Evolutionary conservation across 805 yeast species (phyloP).

Genomic region (Diddensiella transvaalensis): DNA sequence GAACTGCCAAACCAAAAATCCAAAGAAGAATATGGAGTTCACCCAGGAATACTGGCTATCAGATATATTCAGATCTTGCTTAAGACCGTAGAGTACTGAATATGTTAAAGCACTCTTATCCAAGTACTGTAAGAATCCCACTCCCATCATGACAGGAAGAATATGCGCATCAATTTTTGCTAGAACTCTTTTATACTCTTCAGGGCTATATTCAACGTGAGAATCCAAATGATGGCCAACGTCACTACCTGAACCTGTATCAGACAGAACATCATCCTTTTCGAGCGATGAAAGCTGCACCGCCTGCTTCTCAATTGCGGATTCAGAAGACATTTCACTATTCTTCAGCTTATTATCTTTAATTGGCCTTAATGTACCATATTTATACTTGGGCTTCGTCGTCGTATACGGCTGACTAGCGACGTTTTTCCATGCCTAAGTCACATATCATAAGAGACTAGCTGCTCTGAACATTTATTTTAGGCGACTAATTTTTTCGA

Average conservation of each 20-base stretch:
- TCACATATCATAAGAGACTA: too few species aligned
- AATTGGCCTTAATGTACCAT: too few species aligned
- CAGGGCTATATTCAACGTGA: background rate
- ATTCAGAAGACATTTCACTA: background rate
- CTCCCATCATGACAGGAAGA: slow-evolving; percentile 6
- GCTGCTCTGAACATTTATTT: too few species aligned
- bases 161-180: slow-evolving; percentile 3
- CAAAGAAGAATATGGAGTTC: slow-evolving; percentile 56
- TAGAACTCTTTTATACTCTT: background rate
- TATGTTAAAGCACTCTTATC: slow-evolving; percentile 7
- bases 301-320: background rate
- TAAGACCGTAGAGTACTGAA: slow-evolving; percentile 3
- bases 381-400: too few species aligned
- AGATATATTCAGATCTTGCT: slow-evolving; percentile 40
- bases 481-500: background rate
- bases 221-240: background rate
- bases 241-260: background rate
- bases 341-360: background rate
- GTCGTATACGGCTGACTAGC: too few species aligned
- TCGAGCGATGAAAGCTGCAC: background rate
- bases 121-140: background rate
- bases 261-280: background rate
- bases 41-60: slow-evolving; percentile 41
- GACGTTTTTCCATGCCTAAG: too few species aligned
- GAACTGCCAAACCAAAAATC: slow-evolving; percentile 55